Evolutionary conservation across 2,329 filamentous ascomycete genomes (phyloP).

Genomic region (Colletotrichum filicis): DNA sequence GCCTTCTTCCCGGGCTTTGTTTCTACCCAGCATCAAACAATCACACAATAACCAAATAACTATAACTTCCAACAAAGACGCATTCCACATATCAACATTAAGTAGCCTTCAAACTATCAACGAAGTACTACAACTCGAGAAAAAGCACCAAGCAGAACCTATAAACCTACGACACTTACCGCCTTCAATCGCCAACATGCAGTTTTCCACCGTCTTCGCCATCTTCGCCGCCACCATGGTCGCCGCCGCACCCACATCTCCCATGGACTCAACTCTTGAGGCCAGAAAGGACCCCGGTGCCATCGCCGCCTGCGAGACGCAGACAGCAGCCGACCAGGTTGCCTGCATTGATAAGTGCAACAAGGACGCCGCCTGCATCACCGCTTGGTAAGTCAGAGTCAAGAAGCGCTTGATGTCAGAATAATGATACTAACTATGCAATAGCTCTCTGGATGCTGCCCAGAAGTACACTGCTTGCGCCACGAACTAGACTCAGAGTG

Average conservation of each 20-base stretch:
- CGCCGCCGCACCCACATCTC: neutral
- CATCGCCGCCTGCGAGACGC: neutral
- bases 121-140: neutral
- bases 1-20: accelerated
- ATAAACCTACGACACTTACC: neutral
- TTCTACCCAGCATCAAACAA: neutral
- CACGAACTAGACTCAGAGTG: neutral
- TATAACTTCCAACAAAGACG: neutral
- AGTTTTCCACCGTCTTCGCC: neutral
- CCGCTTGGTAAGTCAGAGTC: neutral
- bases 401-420: no score
- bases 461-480: neutral
- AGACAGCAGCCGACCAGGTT: neutral
- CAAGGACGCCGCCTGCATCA: neutral
- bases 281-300: neutral
- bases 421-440: no score
- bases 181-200: neutral
- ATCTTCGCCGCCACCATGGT: neutral
- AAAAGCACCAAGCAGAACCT: accelerated
- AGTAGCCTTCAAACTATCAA: neutral
- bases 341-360: neutral
- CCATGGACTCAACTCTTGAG: neutral
- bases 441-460: neutral
- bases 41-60: neutral
- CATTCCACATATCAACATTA: neutral